Conservation (phyloP, 2,329 filamentous ascomycete genomes). For the Sporothrix pallida region DNA sequence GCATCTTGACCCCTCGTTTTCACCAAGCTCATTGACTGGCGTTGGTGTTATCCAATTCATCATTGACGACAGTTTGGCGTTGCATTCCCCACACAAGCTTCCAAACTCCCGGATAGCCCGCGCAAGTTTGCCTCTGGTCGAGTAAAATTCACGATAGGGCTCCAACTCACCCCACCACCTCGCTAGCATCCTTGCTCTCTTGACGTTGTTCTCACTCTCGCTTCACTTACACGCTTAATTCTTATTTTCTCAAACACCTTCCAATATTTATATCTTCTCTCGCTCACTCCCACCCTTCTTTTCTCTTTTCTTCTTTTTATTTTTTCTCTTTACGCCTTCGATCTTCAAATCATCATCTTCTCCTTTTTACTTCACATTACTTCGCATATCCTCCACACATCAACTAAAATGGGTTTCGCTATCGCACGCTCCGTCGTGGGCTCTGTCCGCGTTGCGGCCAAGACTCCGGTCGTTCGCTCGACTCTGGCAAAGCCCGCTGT, state of each 20-base stretch:
- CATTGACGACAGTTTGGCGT: slow-evolving; percentile 26
- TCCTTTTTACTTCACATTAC: neutral
- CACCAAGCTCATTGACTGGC: neutral
- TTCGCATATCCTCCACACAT: slow-evolving; percentile 16
- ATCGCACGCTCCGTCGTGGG: slow-evolving; percentile 42
- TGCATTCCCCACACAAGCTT: slow-evolving; percentile 35
- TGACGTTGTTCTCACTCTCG: slow-evolving; percentile 14
- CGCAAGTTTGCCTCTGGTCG: slow-evolving; percentile 29
- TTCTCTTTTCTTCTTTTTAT: neutral
- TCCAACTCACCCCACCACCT: slow-evolving; percentile 27
- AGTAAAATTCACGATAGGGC: slow-evolving; percentile 34
- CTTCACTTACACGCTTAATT: slow-evolving; percentile 28
- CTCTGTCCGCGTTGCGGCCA: slow-evolving; percentile 42
- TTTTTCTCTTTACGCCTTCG: neutral
- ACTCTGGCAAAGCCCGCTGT: slow-evolving; percentile 36
- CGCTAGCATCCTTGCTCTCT: neutral
- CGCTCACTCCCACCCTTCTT: neutral
- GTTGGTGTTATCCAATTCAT: slow-evolving; percentile 11
- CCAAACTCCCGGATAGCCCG: slow-evolving; percentile 25
- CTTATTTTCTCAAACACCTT: neutral
- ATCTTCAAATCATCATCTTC: neutral
- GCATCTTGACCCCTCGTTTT: slow-evolving; percentile 38
- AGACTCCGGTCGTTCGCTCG: slow-evolving; percentile 41
- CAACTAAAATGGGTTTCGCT: slow-evolving; percentile 40
- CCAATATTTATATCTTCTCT: slow-evolving; percentile 8